Evolutionary conservation across 352 stramenopile genomes (phyloP).

Genomic region (Pythium phragmiticola): DNA sequence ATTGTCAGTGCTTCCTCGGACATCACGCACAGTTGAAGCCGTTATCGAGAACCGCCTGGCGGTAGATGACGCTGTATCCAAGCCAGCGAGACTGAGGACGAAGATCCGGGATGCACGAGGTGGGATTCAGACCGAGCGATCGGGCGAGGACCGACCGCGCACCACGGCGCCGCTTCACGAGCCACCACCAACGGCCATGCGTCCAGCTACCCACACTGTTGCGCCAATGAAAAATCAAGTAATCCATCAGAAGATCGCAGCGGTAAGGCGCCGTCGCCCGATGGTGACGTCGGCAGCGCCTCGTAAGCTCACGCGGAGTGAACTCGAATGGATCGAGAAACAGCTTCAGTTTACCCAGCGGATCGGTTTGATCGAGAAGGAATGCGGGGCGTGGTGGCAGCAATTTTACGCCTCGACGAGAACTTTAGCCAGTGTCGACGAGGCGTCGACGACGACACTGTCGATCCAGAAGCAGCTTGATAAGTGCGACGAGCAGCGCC

Average conservation of each 20-base stretch:
- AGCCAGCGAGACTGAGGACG: conserved; percentile 30
- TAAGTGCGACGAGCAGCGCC: conserved; percentile 32
- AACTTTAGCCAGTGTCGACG: background rate
- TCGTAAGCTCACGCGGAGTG: conserved; percentile 35
- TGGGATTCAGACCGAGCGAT: conserved; percentile 52
- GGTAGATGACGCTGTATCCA: conserved; percentile 11
- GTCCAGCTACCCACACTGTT: conserved; percentile 12
- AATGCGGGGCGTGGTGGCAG: conserved; percentile 49
- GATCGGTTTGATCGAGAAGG: conserved; percentile 45
- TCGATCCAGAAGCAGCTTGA: conserved; percentile 49
- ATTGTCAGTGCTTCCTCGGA: conserved; percentile 9
- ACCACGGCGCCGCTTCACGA: background rate
- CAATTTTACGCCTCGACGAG: conserved; percentile 44
- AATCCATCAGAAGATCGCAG: conserved; percentile 31
- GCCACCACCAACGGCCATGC: background rate
- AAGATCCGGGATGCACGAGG: conserved; percentile 43
- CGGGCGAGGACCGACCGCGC: conserved; percentile 13
- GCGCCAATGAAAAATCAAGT: background rate
- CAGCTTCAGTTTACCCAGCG: conserved; percentile 50
- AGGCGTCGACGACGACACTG: conserved; percentile 9
- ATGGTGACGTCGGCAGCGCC: background rate
- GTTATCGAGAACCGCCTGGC: conserved; percentile 35
- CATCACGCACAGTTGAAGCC: conserved; percentile 43
- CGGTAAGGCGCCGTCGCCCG: conserved; percentile 33
- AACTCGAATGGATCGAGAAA: conserved; percentile 67